Conservation (phyloP, 345 rosid species). For the Aethionema arabicum region DNA sequence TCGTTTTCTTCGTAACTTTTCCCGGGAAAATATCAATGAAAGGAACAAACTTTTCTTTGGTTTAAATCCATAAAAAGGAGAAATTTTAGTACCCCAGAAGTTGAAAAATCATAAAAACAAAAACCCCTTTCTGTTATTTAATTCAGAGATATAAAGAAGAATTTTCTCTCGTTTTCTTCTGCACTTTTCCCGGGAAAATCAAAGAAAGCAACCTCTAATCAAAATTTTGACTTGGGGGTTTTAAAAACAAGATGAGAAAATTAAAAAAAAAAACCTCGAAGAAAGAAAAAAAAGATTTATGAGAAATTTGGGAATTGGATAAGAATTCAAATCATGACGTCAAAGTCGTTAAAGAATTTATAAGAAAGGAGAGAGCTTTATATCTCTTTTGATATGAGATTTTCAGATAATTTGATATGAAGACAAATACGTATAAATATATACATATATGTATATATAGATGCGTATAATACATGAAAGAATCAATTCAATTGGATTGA, state of each 20-base stretch:
- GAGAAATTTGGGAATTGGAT: conserved; percentile 22
- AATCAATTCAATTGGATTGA: neutral
- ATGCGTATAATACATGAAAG: conserved; percentile 27
- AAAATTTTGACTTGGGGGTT: neutral
- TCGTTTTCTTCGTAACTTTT: too few species aligned
- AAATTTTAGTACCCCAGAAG: too few species aligned
- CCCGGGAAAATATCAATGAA: too few species aligned
- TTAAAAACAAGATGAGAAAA: conserved; percentile 14
- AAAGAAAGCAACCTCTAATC: neutral
- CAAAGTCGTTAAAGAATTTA: conserved; percentile 25
- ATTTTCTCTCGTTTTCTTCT: conserved; percentile 2
- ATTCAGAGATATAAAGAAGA: neutral
- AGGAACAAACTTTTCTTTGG: too few species aligned
- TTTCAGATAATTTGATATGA: too few species aligned
- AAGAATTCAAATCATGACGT: conserved; percentile 36
- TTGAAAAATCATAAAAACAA: too few species aligned
- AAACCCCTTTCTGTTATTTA: too few species aligned
- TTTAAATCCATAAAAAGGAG: too few species aligned
- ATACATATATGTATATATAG: neutral
- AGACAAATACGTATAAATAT: conserved; percentile 4
- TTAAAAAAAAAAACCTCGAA: conserved; percentile 3
- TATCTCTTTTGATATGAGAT: too few species aligned
- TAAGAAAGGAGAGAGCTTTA: conserved; percentile 5
- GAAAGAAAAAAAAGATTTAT: neutral
- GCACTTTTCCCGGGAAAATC: conserved; percentile 26